Conservation (phyloP, 2,329 filamentous ascomycete genomes). For the Epichloe glyceriae region DNA sequence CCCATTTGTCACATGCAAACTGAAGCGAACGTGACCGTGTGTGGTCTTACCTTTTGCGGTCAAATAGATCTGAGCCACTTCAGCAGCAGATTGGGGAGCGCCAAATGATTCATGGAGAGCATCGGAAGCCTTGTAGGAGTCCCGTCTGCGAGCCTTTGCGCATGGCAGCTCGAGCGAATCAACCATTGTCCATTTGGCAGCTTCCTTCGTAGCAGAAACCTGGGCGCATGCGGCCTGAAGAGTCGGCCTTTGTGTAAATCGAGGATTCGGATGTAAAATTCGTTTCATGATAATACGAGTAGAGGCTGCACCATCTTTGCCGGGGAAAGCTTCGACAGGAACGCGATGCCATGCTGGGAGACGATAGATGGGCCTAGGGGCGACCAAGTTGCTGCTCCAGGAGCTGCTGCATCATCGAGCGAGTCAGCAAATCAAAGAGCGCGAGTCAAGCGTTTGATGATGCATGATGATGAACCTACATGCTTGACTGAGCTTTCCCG, state of each 20-base stretch:
- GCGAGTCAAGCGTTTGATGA: background rate
- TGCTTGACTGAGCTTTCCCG: background rate
- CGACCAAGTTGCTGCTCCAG: conserved; percentile 12
- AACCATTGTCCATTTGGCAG: background rate
- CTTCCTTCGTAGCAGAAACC: background rate
- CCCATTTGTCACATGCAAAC: background rate
- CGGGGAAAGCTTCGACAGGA: conserved; percentile 12
- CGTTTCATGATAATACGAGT: conserved; percentile 21
- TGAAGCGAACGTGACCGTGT: background rate
- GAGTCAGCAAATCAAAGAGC: background rate
- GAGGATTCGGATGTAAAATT: conserved; percentile 9
- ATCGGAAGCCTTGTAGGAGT: conserved; percentile 1
- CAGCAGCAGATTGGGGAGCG: conserved; percentile 4
- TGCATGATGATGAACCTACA: background rate
- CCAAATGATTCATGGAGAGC: background rate
- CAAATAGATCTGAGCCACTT: conserved; percentile 9
- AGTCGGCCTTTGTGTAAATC: background rate
- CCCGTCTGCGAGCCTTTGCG: conserved; percentile 4
- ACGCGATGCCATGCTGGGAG: conserved; percentile 21
- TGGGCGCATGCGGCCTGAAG: background rate
- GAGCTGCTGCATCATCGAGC: conserved; percentile 8
- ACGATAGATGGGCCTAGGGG: conserved; percentile 10
- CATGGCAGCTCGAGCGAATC: conserved; percentile 3
- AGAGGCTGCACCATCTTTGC: conserved; percentile 5
- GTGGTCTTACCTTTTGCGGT: conserved; percentile 18